Evolutionary conservation across 768 basidiomycete species (phyloP), one percentile per base, ranked within the genome.

Genomic region (Lentinus brumalis): DNA sequence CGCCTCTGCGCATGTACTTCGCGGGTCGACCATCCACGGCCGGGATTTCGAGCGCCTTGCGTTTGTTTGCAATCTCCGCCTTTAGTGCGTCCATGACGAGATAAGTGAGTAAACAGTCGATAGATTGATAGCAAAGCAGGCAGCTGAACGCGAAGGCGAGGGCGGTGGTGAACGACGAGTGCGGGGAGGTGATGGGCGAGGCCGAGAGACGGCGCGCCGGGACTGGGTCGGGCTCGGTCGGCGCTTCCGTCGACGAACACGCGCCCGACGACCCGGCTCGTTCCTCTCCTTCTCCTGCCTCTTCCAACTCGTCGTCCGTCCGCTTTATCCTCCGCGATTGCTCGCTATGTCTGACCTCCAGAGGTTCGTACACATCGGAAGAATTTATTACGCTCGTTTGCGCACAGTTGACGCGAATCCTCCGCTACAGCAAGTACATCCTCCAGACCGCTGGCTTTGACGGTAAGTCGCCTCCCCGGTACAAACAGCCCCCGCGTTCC

Each of bases 391-490:
- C n/a, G n/a, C n/a, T n/a, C n/a, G n/a, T n/a, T n/a, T n/a, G n/a
- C 38, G 16, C 42, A 26, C 42, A 57, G 15, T 47, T 47, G 30
- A 57, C 26, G 16, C 30, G 42, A 51, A 16, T 16, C 31, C 16
- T 29, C 55, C 18, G 29, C 4, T 39, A 15, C 56, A 94, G 91
- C 80, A 92, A 89, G 83, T 92, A 86, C 78, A 82, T 89, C 63
- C 87, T 99, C 65, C 91, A 96, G 76, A 99, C 97, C 60, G 96
- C 93, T 66, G 91, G 89, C 61, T 99, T 98, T 75, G 96, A 98
- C 74, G 91, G 89, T 89, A 58, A 66, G 81, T 52, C 32, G 50
- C 10, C 38, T 60, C 42, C 50, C 30, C 59, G 29, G 14, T 3
- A 45, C 16, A 45, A 42, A 51, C 29, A 32, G 39, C 35, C 49